Evolutionary conservation across 2,329 filamentous ascomycete genomes (phyloP).

Genomic region (Phyllosticta citriasiana): DNA sequence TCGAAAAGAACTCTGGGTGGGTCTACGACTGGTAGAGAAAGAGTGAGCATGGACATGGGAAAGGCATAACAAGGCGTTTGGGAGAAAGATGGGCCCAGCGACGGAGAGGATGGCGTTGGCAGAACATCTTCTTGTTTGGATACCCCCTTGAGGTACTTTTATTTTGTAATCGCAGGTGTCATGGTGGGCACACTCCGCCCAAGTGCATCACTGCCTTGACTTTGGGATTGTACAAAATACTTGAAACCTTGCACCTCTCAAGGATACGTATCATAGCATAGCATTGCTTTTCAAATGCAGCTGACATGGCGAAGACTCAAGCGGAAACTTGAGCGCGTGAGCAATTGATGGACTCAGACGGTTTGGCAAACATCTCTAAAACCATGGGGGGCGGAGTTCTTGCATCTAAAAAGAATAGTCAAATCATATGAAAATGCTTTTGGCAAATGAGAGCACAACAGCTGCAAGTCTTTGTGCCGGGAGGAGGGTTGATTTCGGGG

Average conservation of each 20-base stretch:
- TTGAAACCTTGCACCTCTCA: too few species aligned
- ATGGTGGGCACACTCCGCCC: not conserved
- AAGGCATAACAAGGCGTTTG: not conserved
- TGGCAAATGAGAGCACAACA: too few species aligned
- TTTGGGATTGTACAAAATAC: not conserved
- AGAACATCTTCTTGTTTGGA: not conserved
- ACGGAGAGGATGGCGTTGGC: not conserved
- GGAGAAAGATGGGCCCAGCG: not conserved
- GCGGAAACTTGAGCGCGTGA: too few species aligned
- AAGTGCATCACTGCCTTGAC: not conserved
- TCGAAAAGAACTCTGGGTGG: constrained; percentile 74
- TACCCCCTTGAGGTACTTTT: not conserved
- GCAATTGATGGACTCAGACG: too few species aligned
- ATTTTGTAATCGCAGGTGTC: not conserved
- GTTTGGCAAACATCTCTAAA: too few species aligned
- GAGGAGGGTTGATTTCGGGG: not conserved
- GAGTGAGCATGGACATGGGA: too few species aligned
- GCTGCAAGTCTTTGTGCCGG: not conserved
- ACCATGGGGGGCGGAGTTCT: too few species aligned
- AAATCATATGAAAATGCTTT: too few species aligned
- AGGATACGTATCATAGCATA: too few species aligned
- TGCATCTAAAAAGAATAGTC: too few species aligned
- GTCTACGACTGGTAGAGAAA: constrained; percentile 68
- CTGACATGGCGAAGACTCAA: too few species aligned
- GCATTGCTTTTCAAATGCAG: too few species aligned